A percentile compares a stretch with the other conserved stretches of the same genome.
Conservation (phyloP, 208 protist genomes). For the Trichomonas gallinae region DNA sequence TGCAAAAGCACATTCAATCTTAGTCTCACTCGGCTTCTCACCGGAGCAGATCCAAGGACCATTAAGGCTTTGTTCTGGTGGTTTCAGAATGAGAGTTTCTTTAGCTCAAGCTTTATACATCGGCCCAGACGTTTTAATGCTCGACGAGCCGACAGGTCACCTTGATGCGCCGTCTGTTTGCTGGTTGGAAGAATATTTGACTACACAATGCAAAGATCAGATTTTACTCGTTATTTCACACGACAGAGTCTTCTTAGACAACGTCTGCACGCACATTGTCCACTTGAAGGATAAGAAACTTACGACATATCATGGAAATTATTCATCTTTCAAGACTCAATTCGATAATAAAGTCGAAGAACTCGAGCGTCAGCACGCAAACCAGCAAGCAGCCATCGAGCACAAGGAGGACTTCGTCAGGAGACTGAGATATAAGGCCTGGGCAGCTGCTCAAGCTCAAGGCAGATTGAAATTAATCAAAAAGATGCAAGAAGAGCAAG, state of each 20-base stretch:
- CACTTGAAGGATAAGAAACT: conserved; percentile 37
- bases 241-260: conserved; percentile 37
- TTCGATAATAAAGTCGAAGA: neutral
- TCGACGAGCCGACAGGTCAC: conserved; percentile 25
- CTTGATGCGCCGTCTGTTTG: neutral
- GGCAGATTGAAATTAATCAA: conserved; percentile 44
- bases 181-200: conserved; percentile 17
- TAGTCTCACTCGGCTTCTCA: neutral
- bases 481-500: conserved; percentile 40
- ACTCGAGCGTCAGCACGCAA: neutral
- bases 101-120: conserved; percentile 32
- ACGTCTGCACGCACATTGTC: conserved; percentile 38
- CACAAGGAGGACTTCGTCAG: neutral
- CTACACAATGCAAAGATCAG: neutral
- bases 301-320: conserved; percentile 37
- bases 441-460: conserved; percentile 44
- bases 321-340: conserved; percentile 23
- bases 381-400: neutral
- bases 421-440: conserved; percentile 39
- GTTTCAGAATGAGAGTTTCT: conserved; percentile 8
- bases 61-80: neutral
- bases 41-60: neutral
- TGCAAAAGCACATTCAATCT: neutral
- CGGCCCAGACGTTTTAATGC: conserved; percentile 30
- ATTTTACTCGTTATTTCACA: conserved; percentile 27